Evolutionary conservation across 768 basidiomycete genomes (phyloP).

Genomic region (Daedaleopsis sinensis): DNA sequence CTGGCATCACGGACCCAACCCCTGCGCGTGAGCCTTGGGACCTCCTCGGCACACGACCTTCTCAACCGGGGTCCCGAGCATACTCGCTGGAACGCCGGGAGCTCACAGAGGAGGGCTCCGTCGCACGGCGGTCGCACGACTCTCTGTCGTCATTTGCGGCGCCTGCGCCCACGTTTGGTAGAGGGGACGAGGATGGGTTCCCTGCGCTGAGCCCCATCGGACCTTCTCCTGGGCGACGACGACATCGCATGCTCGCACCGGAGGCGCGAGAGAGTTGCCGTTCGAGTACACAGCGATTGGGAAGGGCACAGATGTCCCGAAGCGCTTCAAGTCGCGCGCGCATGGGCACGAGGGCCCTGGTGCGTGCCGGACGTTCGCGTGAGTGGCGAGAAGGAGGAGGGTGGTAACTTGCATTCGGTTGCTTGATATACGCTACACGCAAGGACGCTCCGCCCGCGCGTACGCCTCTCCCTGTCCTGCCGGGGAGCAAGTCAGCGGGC

Average conservation of each 20-base stretch:
- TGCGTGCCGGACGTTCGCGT: no score
- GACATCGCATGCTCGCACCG: conserved; percentile 49
- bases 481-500: no score
- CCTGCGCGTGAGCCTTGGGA: conserved; percentile 49
- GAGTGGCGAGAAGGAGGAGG: no score
- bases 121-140: no score
- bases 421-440: no score
- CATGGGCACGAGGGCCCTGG: conserved; percentile 1
- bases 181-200: conserved; percentile 62
- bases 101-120: no score
- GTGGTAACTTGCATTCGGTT: no score
- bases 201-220: conserved; percentile 41
- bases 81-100: no score
- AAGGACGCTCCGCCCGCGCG: no score
- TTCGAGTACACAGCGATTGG: conserved; percentile 31
- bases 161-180: conserved; percentile 43
- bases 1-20: conserved; percentile 48
- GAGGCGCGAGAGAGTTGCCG: conserved; percentile 45
- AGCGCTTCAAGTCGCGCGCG: not conserved
- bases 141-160: no score
- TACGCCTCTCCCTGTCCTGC: no score
- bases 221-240: conserved; percentile 25
- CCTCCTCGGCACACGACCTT: conserved; percentile 19
- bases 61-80: conserved; percentile 19
- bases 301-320: not conserved